A percentile compares a stretch with the other conserved stretches of the same genome.
phyloP scores from a whole-genome alignment of 1,284 basidiomycete species.

The Porodaedalea pini region DNA sequence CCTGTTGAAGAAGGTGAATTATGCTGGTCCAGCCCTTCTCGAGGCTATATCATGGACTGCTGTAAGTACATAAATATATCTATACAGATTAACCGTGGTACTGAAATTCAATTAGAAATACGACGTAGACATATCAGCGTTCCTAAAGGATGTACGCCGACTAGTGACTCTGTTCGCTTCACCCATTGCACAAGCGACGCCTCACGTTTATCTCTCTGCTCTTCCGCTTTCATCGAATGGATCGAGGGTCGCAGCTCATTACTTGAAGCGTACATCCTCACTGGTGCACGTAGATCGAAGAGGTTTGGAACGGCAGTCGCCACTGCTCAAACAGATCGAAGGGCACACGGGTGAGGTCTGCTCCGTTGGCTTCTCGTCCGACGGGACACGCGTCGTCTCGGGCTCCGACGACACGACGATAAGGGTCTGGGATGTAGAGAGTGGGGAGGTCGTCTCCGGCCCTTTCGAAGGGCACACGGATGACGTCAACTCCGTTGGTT shows the following conservation, averaged over 20 bases:
- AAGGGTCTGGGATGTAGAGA: too few species aligned
- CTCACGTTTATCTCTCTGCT: not conserved
- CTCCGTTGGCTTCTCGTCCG: too few species aligned
- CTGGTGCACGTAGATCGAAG: too few species aligned
- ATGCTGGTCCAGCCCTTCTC: not conserved
- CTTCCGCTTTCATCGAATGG: not conserved
- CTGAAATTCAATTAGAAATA: too few species aligned
- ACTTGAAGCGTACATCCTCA: not conserved
- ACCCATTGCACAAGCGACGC: not conserved
- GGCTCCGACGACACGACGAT: too few species aligned
- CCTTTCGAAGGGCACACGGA: too few species aligned
- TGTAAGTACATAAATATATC: conserved; percentile 9
- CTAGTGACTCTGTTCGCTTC: not conserved
- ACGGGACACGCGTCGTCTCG: too few species aligned
- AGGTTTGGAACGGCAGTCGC: not conserved
- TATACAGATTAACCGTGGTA: conserved; percentile 1
- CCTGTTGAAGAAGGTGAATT: conserved; percentile 18
- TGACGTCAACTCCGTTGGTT: too few species aligned
- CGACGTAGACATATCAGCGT: too few species aligned
- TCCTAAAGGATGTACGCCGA: too few species aligned
- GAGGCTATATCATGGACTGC: not conserved
- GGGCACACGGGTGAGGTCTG: not conserved
- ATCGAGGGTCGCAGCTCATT: too few species aligned
- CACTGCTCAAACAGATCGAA: not conserved
- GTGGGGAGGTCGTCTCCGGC: too few species aligned